These are phyloP conservation scores for Pseudogymnoascus sp. DNA, from an alignment of 2,329 filamentous ascomycete genomes.

Conservation along the genomic window DNA sequence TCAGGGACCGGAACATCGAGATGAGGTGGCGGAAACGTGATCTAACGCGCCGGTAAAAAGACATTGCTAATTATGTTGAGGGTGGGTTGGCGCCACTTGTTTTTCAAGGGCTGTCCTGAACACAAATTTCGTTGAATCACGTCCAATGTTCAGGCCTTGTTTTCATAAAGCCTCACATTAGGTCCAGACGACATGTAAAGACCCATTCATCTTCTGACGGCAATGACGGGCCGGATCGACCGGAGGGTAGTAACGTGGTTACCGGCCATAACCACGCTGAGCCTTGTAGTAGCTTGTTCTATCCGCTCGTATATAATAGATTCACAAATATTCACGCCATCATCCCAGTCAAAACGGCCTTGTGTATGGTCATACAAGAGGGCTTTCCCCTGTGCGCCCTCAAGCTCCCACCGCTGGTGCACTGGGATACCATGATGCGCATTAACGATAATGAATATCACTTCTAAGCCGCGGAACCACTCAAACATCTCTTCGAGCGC, in stretches of 20 bases:
- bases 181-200: background rate
- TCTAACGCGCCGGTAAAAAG: background rate
- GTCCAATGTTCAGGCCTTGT: background rate
- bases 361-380: background rate
- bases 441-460: background rate
- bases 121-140: background rate
- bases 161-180: background rate
- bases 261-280: background rate
- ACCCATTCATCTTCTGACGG: background rate
- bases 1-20: background rate
- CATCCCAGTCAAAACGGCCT: background rate
- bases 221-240: background rate
- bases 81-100: background rate
- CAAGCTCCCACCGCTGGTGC: background rate
- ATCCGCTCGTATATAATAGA: background rate
- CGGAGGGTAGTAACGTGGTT: background rate
- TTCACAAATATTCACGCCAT: background rate
- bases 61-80: background rate
- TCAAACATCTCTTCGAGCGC: background rate
- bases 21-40: background rate
- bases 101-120: background rate
- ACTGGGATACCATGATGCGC: background rate
- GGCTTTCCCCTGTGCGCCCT: background rate
- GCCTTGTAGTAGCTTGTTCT: background rate
- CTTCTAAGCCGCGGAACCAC: background rate